A percentile compares a stretch with the other conserved stretches of the same genome.
These are phyloP conservation scores for Clarireedia paspali DNA, from an alignment of 2,329 filamentous ascomycete species.

Conservation along the genomic window DNA sequence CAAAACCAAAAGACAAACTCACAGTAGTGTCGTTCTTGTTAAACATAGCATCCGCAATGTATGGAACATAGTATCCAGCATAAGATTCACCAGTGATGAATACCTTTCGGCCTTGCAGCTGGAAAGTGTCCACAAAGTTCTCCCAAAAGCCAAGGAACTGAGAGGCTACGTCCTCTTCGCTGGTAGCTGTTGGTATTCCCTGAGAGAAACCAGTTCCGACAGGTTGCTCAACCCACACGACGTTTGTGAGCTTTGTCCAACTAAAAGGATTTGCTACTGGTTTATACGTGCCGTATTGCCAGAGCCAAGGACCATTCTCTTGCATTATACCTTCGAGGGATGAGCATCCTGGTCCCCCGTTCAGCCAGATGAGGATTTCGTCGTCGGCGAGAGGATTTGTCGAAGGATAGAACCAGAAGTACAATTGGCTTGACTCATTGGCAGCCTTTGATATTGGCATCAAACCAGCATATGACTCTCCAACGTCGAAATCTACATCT, in stretches of 20 bases:
- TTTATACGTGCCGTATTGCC: constrained; percentile 61
- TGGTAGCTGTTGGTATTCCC: constrained; percentile 49
- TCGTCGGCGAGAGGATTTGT: constrained; percentile 41
- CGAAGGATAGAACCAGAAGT: constrained; percentile 62
- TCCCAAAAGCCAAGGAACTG: constrained; percentile 74
- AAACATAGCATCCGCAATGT: constrained; percentile 66
- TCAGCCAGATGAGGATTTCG: constrained; percentile 53
- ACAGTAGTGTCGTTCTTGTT: constrained; percentile 41
- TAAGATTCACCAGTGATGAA: constrained; percentile 71
- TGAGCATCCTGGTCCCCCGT: constrained; percentile 39
- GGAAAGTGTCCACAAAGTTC: constrained; percentile 67
- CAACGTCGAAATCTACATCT: constrained; percentile 61
- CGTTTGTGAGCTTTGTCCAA: too few species aligned
- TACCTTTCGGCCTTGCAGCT: constrained; percentile 58
- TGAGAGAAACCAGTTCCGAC: constrained; percentile 26
- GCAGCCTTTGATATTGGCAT: constrained; percentile 46
- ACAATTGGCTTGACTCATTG: constrained; percentile 46
- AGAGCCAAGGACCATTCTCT: constrained; percentile 68
- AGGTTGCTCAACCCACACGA: constrained; percentile 28
- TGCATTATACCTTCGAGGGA: constrained; percentile 64
- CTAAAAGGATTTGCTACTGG: too few species aligned
- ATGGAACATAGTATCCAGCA: constrained; percentile 60
- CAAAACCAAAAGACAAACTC: constrained; percentile 4
- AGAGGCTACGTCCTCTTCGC: constrained; percentile 59
- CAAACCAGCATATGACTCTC: constrained; percentile 57